phyloP scores from a whole-genome alignment of 2,329 filamentous ascomycete species.

The Didymella exigua region DNA sequence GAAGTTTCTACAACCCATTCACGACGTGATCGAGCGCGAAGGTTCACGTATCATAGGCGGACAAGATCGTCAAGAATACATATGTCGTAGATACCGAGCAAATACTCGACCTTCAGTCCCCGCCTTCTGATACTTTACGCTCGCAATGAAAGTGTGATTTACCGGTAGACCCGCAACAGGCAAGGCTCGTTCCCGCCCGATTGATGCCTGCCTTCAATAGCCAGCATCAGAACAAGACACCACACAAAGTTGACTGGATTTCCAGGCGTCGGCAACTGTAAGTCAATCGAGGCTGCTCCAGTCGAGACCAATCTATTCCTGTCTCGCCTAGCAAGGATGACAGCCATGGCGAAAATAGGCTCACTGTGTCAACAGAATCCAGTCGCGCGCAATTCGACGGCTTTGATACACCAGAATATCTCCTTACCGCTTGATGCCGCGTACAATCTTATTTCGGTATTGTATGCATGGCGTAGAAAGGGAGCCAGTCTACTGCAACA shows the following conservation, averaged over 20 bases:
- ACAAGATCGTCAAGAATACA: not conserved
- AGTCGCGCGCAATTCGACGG: not conserved
- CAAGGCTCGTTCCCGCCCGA: not conserved
- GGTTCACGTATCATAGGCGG: not conserved
- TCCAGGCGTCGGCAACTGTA: not conserved
- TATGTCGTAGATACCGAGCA: not conserved
- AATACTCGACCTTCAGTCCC: not conserved
- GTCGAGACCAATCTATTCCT: not conserved
- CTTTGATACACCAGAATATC: not conserved
- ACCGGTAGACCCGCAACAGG: not conserved
- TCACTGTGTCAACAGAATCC: constrained; percentile 1
- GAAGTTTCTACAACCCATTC: constrained; percentile 4
- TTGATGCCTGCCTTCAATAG: not conserved
- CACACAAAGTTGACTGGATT: not conserved
- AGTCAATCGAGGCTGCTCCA: not conserved
- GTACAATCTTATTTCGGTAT: constrained; percentile 4
- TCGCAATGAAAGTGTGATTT: not conserved
- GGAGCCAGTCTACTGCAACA: not conserved
- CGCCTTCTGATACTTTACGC: no score
- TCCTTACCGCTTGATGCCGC: constrained; percentile 12
- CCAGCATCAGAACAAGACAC: not conserved
- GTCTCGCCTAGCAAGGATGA: not conserved
- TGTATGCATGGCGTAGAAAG: not conserved
- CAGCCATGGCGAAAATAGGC: not conserved
- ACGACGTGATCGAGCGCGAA: not conserved